phyloP scores from a whole-genome alignment of 2,329 filamentous ascomycete species.

The Neofusicoccum sp. region DNA sequence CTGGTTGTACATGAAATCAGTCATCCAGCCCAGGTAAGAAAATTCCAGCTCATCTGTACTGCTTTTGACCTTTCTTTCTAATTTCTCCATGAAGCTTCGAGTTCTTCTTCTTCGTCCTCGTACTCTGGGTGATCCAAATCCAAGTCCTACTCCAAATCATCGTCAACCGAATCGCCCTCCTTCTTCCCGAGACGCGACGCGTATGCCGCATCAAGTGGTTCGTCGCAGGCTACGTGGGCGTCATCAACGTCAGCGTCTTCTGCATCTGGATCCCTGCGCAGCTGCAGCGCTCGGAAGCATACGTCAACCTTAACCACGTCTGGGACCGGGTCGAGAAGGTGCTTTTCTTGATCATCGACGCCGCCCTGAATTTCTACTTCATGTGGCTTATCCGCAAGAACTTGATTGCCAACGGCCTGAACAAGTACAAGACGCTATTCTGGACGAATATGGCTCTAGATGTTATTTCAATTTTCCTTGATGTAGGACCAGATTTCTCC shows the following conservation, averaged over 20 bases:
- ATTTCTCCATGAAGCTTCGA: constrained; percentile 11
- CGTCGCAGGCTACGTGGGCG: constrained; percentile 22
- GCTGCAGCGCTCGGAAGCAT: constrained; percentile 26
- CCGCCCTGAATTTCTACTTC: constrained; percentile 30
- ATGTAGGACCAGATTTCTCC: constrained; percentile 21
- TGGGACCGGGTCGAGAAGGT: constrained; percentile 49
- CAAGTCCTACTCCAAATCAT: constrained; percentile 26
- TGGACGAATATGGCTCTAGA: constrained; percentile 30
- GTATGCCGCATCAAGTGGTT: constrained; percentile 22
- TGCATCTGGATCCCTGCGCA: constrained; percentile 31
- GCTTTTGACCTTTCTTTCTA: neutral
- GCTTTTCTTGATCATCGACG: constrained; percentile 27
- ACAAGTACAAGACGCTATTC: constrained; percentile 29
- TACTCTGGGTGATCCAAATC: constrained; percentile 47
- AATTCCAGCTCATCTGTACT: neutral
- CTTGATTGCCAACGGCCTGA: constrained; percentile 28
- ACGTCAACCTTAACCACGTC: constrained; percentile 33
- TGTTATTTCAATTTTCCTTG: constrained; percentile 27
- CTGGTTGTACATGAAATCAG: constrained; percentile 41
- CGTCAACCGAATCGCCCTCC: constrained; percentile 30
- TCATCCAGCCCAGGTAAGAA: constrained; percentile 33
- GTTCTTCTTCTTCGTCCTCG: constrained; percentile 23
- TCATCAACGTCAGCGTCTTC: constrained; percentile 32
- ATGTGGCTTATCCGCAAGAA: constrained; percentile 27
- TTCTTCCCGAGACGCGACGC: constrained; percentile 23